Conservation (phyloP, 148 eudicot genomes). For the Vaccinium corymbosum region DNA sequence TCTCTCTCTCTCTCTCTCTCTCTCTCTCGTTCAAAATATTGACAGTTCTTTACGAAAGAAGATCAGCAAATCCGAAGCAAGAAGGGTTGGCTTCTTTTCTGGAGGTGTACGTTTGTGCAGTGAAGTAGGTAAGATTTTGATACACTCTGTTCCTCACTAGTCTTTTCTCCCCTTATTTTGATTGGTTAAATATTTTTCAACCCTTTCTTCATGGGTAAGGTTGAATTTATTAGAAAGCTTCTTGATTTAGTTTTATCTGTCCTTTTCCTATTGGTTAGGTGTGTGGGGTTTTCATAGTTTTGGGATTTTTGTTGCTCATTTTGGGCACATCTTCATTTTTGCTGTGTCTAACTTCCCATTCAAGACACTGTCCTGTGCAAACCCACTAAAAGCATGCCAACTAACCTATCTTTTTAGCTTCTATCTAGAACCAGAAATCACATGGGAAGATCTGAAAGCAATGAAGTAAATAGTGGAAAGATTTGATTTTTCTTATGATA, state of each 20-base stretch:
- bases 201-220: conserved; percentile 11
- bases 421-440: neutral
- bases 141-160: neutral
- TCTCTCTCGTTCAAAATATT: neutral
- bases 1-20: neutral
- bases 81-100: neutral
- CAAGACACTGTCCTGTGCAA: neutral
- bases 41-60: neutral
- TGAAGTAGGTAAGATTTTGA: conserved; percentile 1
- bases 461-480: neutral
- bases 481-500: neutral
- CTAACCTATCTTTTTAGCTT: conserved; percentile 2
- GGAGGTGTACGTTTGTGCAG: neutral
- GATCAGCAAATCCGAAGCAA: neutral
- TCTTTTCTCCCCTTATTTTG: neutral
- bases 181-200: neutral
- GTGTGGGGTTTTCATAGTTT: neutral
- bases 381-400: conserved; percentile 5
- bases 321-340: neutral
- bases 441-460: neutral
- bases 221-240: neutral
- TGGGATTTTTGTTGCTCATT: neutral
- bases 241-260: neutral
- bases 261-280: conserved; percentile 3
- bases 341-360: neutral